Conservation (phyloP, 371 early-diverging fungal genomes). For the Chytridiales sp. region DNA sequence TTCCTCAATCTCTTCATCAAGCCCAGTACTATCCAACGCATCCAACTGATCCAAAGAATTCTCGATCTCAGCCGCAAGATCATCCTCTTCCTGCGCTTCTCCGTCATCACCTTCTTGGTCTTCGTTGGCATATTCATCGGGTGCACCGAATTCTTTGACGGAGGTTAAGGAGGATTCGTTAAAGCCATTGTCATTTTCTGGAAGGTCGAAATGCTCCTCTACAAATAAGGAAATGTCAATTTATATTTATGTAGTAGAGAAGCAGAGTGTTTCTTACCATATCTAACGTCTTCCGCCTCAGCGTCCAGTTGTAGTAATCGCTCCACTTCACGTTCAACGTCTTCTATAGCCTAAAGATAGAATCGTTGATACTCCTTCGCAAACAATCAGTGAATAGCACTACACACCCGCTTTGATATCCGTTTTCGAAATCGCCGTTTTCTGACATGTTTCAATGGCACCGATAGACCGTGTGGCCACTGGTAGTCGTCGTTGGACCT, state of each 20-base stretch:
- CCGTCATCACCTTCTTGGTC: slow-evolving; percentile 36
- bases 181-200: slow-evolving; percentile 28
- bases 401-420: slow-evolving; percentile 70
- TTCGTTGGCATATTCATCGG: slow-evolving; percentile 22
- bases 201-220: slow-evolving; percentile 26
- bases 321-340: slow-evolving; percentile 87
- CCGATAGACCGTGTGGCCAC: slow-evolving; percentile 87
- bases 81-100: slow-evolving; percentile 16
- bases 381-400: slow-evolving; percentile 29
- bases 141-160: slow-evolving; percentile 19
- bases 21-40: slow-evolving; percentile 3
- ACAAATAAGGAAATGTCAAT: slow-evolving; percentile 3
- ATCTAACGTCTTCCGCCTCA: slow-evolving; percentile 73
- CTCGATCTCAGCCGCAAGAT: slow-evolving; percentile 23
- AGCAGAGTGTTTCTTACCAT: slow-evolving; percentile 50
- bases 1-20: slow-evolving; percentile 4
- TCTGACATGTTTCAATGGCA: slow-evolving; percentile 84
- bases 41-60: slow-evolving; percentile 4
- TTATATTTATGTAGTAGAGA: slow-evolving; percentile 13
- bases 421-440: slow-evolving; percentile 87
- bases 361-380: slow-evolving; percentile 9
- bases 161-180: slow-evolving; percentile 18
- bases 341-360: slow-evolving; percentile 69
- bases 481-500: slow-evolving; percentile 50
- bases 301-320: slow-evolving; percentile 81